phyloP scores from a whole-genome alignment of 1,284 basidiomycete genomes.

The Golubevia pallescens region DNA sequence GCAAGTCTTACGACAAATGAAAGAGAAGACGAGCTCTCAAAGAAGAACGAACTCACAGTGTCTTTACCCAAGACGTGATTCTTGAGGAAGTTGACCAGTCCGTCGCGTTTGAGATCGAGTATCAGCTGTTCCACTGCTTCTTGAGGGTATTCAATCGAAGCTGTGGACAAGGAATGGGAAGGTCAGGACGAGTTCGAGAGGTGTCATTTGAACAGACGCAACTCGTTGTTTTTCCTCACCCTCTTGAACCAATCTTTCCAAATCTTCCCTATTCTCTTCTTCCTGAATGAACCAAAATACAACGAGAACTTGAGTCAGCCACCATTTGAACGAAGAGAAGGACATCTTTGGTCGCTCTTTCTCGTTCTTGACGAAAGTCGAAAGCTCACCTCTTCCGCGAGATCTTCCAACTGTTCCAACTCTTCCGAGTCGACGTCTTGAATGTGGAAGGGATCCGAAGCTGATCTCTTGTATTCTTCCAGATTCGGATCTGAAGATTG shows the following conservation, averaged over 20 bases:
- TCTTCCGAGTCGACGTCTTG: slow-evolving; percentile 51
- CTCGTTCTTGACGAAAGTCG: neutral
- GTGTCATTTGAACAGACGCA: neutral
- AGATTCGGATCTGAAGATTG: no score
- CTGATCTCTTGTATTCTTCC: no score
- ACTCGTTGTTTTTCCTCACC: slow-evolving; percentile 15
- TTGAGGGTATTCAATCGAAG: slow-evolving; percentile 15
- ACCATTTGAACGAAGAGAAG: neutral
- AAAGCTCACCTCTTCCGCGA: slow-evolving; percentile 33
- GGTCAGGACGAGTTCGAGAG: neutral
- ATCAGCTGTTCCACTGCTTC: slow-evolving; percentile 31
- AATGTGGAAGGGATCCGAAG: no score
- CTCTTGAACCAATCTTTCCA: slow-evolving; percentile 30
- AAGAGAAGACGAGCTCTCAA: neutral
- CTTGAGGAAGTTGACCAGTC: slow-evolving; percentile 38
- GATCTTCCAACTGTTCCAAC: slow-evolving; percentile 48
- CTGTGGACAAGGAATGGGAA: slow-evolving; percentile 2
- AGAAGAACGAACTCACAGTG: slow-evolving; percentile 9
- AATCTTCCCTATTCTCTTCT: slow-evolving; percentile 26
- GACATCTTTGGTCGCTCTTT: neutral
- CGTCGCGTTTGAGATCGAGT: slow-evolving; percentile 37
- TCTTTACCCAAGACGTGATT: slow-evolving; percentile 24
- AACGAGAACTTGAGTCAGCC: no score
- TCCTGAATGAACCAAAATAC: slow-evolving; percentile 13
- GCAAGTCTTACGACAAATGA: neutral